These are phyloP conservation scores for Ceratopteris richardii DNA, from an alignment of 75 land plant species.

Conservation along the genomic window DNA sequence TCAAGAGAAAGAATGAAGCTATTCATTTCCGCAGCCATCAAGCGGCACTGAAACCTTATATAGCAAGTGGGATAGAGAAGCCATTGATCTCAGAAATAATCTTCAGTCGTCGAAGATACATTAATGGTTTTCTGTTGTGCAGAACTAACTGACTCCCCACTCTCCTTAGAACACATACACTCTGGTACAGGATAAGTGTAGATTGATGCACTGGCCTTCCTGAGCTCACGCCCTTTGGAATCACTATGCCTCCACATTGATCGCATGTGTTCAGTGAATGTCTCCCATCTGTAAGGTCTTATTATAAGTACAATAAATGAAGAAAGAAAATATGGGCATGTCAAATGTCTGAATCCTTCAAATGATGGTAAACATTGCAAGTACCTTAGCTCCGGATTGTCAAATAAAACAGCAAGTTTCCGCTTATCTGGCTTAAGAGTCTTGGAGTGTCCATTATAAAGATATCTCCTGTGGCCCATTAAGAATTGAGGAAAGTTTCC, in stretches of 20 bases:
- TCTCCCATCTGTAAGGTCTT: constrained; percentile 62
- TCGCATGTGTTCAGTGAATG: constrained; percentile 53
- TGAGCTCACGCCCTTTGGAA: constrained; percentile 52
- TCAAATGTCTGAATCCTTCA: too few relatives aligned
- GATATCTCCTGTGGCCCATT: constrained; percentile 86
- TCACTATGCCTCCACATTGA: constrained; percentile 76
- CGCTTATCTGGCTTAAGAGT: constrained; percentile 91
- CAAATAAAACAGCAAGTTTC: constrained; percentile 74
- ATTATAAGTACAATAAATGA: too few relatives aligned
- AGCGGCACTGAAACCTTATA: too few relatives aligned
- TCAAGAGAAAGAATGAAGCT: too few relatives aligned
- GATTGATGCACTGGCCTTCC: constrained; percentile 65
- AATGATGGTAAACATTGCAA: too few relatives aligned
- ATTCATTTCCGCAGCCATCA: too few relatives aligned
- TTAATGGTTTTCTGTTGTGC: too few relatives aligned
- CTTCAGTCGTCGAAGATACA: too few relatives aligned
- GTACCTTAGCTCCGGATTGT: constrained; percentile 53
- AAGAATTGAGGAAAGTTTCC: constrained; percentile 98
- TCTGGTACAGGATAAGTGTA: constrained; percentile 95
- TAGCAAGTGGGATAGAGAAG: too few relatives aligned
- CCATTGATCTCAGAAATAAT: too few relatives aligned
- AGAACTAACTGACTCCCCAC: neutral
- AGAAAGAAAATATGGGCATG: neutral
- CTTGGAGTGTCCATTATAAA: constrained; percentile 85
- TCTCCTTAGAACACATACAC: constrained; percentile 58